phyloP scores from a whole-genome alignment of 2,329 filamentous ascomycete genomes.

The Coniella lustricola region DNA sequence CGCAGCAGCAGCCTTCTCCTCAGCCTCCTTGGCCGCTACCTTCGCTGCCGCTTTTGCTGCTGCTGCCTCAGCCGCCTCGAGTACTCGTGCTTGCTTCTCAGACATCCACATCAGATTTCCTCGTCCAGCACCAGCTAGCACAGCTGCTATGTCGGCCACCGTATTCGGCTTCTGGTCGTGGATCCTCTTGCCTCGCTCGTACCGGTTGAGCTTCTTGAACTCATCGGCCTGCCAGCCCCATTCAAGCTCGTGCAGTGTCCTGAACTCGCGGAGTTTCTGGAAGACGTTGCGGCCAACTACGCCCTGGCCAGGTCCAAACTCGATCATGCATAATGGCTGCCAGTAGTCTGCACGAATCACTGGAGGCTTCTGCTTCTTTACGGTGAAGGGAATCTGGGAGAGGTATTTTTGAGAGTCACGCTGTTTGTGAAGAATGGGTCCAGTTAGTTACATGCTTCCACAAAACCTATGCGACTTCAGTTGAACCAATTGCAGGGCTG shows the following conservation, averaged over 20 bases:
- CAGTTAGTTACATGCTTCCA: background rate
- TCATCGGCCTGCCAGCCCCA: conserved; percentile 45
- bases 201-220: conserved; percentile 30
- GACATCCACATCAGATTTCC: conserved; percentile 40
- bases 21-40: conserved; percentile 6
- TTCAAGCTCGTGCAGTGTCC: conserved; percentile 53
- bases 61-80: background rate
- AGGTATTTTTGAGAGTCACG: conserved; percentile 14
- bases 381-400: conserved; percentile 48
- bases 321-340: conserved; percentile 52
- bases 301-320: conserved; percentile 46
- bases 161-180: conserved; percentile 55
- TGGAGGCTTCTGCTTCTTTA: conserved; percentile 58
- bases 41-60: background rate
- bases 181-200: conserved; percentile 43
- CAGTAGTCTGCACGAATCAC: conserved; percentile 63
- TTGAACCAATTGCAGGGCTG: background rate
- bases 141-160: conserved; percentile 57
- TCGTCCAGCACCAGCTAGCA: conserved; percentile 44
- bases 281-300: conserved; percentile 51
- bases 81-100: background rate
- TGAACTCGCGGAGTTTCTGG: conserved; percentile 59
- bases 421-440: background rate
- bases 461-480: background rate
- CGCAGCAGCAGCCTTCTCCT: background rate